Percentiles rank a stretch among this genome's conserved stretches.
Evolutionary conservation across 805 yeast genomes (phyloP).

Genomic region (Lachancea sp.): DNA sequence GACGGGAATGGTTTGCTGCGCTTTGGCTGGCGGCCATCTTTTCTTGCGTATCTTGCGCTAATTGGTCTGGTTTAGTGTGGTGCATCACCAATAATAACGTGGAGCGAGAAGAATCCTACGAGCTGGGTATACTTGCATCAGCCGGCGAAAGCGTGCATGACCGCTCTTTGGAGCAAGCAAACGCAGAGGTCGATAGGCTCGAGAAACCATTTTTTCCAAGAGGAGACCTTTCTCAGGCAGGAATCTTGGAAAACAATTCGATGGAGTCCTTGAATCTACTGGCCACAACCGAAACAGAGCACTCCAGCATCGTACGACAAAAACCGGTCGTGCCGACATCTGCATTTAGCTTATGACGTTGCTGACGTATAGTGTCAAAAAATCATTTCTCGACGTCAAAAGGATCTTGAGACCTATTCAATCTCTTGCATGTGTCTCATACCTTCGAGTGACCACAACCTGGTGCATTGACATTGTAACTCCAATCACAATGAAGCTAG

Average conservation of each 20-base stretch:
- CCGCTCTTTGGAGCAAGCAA: neutral
- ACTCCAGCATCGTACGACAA: neutral
- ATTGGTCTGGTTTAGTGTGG: constrained; percentile 34
- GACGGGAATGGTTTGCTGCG: constrained; percentile 22
- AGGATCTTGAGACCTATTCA: too few relatives aligned
- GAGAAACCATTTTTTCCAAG: neutral
- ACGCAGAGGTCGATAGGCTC: neutral
- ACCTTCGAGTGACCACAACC: too few relatives aligned
- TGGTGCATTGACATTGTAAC: neutral
- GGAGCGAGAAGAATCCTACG: neutral
- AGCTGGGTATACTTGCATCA: constrained; percentile 4
- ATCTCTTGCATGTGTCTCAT: too few relatives aligned
- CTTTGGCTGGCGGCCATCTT: constrained; percentile 20
- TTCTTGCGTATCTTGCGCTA: constrained; percentile 19
- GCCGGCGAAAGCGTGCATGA: neutral
- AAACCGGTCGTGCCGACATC: constrained; percentile 3
- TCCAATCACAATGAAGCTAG: neutral
- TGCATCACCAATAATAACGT: constrained; percentile 18
- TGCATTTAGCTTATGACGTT: neutral
- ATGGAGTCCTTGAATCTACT: neutral
- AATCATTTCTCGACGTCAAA: too few relatives aligned
- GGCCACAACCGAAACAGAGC: neutral
- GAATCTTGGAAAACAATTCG: neutral
- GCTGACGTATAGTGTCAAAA: too few relatives aligned
- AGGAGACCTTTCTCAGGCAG: neutral